Evolutionary conservation across 192 early-diverging fungal genomes (phyloP), one percentile per base, ranked within the genome.

Genomic region (Paraglomus occultum): DNA sequence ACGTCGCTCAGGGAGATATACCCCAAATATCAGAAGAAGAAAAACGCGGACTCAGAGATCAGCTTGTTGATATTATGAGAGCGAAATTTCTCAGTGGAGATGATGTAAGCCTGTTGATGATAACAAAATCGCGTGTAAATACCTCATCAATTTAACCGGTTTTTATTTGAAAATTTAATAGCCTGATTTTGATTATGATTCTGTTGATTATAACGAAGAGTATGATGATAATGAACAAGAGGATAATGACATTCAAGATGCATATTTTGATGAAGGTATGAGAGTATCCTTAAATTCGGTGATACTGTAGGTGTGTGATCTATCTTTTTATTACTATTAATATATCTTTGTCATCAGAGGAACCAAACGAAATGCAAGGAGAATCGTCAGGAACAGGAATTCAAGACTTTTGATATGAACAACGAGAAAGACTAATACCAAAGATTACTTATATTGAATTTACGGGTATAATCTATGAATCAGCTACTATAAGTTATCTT

Each of bases 11-110:
- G n/a, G n/a, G n/a, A n/a, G n/a, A 40, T 46, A 31, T 55, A 9
- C 44, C 42, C 8, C 12, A 49, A 31, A 63, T 65, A 17, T 72
- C 71, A 15, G 62, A 52, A 9, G 64, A 65, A 14, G 52, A 66
- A 51, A 54, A 45, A 45, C 42, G 68, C 31, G 64, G 57, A 44
- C 69, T 79, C 46, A 46, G 70, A 38, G 50, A 72, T 9, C 77
- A 82, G 47, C 70, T 77, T 23, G 50, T 79, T 4, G 65, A 74
- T 40, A 60, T 82, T 17, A 67, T 82, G 70, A 75, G 79, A 70
- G 75, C 73, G 49, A 66, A 58, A 12, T 82, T 76, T 47, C 18
- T 82, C 6, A 64, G 52, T 23, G 80, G 80, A 20, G 53, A 68
- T 48, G 80, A 82, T 54, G 77, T 80, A 67, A 77, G 75, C 65